These are phyloP conservation scores for Exophiala oligosperma DNA, from an alignment of 2,329 filamentous ascomycete species.

Conservation along the genomic window DNA sequence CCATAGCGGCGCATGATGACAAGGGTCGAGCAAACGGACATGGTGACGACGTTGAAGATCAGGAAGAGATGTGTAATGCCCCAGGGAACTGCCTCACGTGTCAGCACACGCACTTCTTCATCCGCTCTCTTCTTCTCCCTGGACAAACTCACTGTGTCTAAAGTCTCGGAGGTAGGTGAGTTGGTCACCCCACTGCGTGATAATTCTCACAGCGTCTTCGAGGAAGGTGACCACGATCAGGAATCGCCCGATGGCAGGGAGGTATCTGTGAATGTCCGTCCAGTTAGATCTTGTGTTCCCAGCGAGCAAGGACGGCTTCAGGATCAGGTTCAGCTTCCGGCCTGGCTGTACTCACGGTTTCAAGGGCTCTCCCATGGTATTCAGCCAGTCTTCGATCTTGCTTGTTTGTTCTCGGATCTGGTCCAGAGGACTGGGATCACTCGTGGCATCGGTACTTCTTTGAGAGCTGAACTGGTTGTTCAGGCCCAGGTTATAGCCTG, in stretches of 20 bases:
- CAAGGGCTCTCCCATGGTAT: slow-evolving; percentile 82
- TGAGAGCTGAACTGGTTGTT: slow-evolving; percentile 69
- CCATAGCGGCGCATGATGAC: slow-evolving; percentile 92
- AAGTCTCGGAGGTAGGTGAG: slow-evolving; percentile 90
- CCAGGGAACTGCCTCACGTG: slow-evolving; percentile 65
- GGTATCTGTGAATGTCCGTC: slow-evolving; percentile 62
- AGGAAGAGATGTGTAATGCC: slow-evolving; percentile 93
- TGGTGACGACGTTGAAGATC: slow-evolving; percentile 82
- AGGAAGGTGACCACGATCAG: slow-evolving; percentile 98
- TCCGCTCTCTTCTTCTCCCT: slow-evolving; percentile 2
- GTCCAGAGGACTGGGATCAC: slow-evolving; percentile 77
- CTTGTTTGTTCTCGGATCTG: slow-evolving; percentile 90
- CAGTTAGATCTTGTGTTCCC: slow-evolving; percentile 31
- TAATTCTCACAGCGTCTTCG: slow-evolving; percentile 91
- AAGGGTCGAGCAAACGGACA: slow-evolving; percentile 76
- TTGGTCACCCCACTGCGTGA: slow-evolving; percentile 97
- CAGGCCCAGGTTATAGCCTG: slow-evolving; percentile 80
- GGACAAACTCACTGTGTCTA: slow-evolving; percentile 30
- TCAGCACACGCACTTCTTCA: slow-evolving; percentile 17
- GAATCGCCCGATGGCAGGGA: slow-evolving; percentile 94
- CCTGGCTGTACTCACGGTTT: slow-evolving; percentile 73
- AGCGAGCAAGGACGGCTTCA: neutral
- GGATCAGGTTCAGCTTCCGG: slow-evolving; percentile 1
- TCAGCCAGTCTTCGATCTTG: slow-evolving; percentile 95
- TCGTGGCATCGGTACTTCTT: slow-evolving; percentile 59